phyloP scores from a whole-genome alignment of 805 yeast genomes.

The Lipomyces orientalis region DNA sequence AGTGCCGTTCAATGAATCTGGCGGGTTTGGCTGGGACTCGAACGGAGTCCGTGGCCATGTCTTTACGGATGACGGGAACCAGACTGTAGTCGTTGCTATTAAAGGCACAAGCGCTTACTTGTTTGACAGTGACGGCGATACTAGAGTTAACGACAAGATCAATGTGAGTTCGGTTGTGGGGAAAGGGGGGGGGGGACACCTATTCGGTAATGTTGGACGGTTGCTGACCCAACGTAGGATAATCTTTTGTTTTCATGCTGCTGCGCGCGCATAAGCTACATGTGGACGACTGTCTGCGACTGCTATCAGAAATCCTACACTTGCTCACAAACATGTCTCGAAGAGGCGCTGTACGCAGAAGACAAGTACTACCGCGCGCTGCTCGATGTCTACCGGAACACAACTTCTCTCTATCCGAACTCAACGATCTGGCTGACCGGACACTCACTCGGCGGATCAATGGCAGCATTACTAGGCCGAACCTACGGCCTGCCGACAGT shows the following conservation, averaged over 20 bases:
- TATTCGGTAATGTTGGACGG: not conserved
- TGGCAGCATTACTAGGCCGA: conserved; percentile 81
- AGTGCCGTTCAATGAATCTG: conserved; percentile 43
- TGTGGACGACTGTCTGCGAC: conserved; percentile 97
- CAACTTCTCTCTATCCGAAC: conserved; percentile 67
- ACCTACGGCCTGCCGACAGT: conserved; percentile 92
- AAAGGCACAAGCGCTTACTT: conserved; percentile 89
- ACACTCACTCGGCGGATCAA: conserved; percentile 92
- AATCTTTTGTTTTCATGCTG: conserved; percentile 92
- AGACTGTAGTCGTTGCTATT: conserved; percentile 73
- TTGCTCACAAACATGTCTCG: conserved; percentile 88
- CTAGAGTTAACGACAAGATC: conserved; percentile 77
- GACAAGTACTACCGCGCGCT: conserved; percentile 87
- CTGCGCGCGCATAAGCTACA: conserved; percentile 89
- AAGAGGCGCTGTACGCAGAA: conserved; percentile 70
- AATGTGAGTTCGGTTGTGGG: conserved; percentile 49
- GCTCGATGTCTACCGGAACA: conserved; percentile 77
- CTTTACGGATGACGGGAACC: conserved; percentile 65
- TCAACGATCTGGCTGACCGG: conserved; percentile 90
- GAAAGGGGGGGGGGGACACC: too few species aligned
- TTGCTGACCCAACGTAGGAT: conserved; percentile 50
- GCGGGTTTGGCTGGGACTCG: conserved; percentile 84
- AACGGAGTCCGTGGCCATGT: conserved; percentile 91
- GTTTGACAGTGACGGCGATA: conserved; percentile 59
- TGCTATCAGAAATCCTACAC: conserved; percentile 84